Evolutionary conservation across 352 stramenopile genomes (phyloP), one percentile per base, ranked within the genome.

Genomic region (Pythium scleroteichum): DNA sequence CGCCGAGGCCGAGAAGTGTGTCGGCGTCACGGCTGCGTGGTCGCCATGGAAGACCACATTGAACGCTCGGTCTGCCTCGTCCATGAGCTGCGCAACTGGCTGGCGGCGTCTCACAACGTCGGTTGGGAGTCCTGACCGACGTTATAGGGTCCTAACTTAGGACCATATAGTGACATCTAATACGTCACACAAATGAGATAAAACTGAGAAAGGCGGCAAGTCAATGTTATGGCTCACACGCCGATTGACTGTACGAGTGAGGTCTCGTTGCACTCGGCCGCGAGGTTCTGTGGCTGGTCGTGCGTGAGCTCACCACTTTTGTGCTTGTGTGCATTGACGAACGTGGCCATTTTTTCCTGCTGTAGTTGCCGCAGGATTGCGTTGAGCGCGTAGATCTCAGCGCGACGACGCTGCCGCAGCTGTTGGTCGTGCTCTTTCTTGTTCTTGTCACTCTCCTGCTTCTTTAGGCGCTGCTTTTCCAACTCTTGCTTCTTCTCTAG

Each of bases 371-470:
- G 66, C 52, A 90, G 63, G 19, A 88, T 65, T 10, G 81, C 74
- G 49, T 90, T 88, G 3, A 90, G 71, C 22, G 80, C 78, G 66
- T 90, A 90, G 50, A 90, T 90, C 62, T 90, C 81, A 20, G 81
- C 75, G 19, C 81, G 79, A 10, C 79, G 76, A 1, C 77, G 73
- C 27, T 79, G 72, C 41, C 81, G 80, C 40, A 69, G 67, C 33
- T 77, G 64, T 2, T 47, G 68, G n/a, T 71, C 66, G 24, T 78
- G 73, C 26, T 85, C 79, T 47, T 78, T 76, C 45, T 61, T 67
- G 13, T 72, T 50, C n/a, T 82, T 82, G 32, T 87, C 76, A 24
- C 68, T 71, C 52, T 83, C 74, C 19, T 73, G 53, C 29, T 83
- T 83, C 27, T 64, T 69, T 38, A 76, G 48, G 0, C 69, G 66